Percentiles rank a stretch among this genome's conserved stretches.
Evolutionary conservation across 768 basidiomycete genomes (phyloP).

Genomic region (Xerocomellus amylosporus): DNA sequence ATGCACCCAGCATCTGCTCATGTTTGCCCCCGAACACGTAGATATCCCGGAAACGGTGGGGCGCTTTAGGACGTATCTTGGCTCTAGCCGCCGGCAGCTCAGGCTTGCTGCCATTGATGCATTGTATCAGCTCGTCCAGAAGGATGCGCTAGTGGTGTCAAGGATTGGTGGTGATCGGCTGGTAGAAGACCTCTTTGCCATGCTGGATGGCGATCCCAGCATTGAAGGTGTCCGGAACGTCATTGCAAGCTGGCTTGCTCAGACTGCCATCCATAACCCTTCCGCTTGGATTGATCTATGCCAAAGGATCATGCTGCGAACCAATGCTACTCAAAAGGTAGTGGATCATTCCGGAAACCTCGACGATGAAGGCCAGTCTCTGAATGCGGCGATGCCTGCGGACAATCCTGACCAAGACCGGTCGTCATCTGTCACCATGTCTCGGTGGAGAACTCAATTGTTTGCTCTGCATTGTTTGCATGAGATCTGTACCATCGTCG

Average conservation of each 20-base stretch:
- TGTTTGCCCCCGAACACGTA: conserved; percentile 88
- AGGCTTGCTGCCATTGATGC: conserved; percentile 95
- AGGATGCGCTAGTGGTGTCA: conserved; percentile 88
- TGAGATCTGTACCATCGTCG: conserved; percentile 76
- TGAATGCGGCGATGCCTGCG: conserved; percentile 56
- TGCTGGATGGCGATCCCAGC: conserved; percentile 92
- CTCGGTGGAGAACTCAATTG: conserved; percentile 94
- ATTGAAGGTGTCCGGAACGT: conserved; percentile 93
- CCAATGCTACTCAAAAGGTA: conserved; percentile 78
- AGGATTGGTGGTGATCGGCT: conserved; percentile 90
- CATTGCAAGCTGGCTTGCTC: conserved; percentile 90
- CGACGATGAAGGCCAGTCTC: conserved; percentile 94
- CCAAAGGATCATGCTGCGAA: conserved; percentile 94
- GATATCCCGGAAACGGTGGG: conserved; percentile 77
- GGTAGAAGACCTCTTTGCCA: conserved; percentile 91
- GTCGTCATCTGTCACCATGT: conserved; percentile 49
- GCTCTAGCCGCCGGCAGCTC: conserved; percentile 76
- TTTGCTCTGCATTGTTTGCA: conserved; percentile 94
- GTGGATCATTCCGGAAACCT: conserved; percentile 56
- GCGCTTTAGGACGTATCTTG: conserved; percentile 74
- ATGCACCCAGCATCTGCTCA: conserved; percentile 94
- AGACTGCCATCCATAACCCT: conserved; percentile 90
- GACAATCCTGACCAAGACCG: conserved; percentile 31
- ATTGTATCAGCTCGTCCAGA: conserved; percentile 94
- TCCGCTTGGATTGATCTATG: conserved; percentile 98